Conservation (phyloP, 495 filamentous ascomycete genomes). For the Lentithecium fluviatile region DNA sequence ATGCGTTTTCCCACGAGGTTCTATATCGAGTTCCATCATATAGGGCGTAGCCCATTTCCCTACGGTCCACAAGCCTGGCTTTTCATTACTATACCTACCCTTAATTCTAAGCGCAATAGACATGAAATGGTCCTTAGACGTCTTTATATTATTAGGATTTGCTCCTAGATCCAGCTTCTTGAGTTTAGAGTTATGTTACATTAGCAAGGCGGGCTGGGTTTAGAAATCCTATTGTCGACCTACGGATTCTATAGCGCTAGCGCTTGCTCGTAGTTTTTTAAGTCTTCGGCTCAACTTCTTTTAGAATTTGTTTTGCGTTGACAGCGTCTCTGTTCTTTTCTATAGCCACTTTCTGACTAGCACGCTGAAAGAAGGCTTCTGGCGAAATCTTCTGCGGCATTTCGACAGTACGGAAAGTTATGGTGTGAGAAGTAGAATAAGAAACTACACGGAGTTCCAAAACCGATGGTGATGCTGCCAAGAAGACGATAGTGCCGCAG, state of each 20-base stretch:
- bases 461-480: not conserved
- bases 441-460: conserved; percentile 2
- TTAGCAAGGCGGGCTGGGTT: conserved; percentile 1
- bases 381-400: conserved; percentile 14
- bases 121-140: conserved; percentile 6
- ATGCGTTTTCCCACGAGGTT: too few species aligned
- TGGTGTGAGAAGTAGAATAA: conserved; percentile 9
- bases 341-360: conserved; percentile 1
- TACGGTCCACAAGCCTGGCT: conserved; percentile 11
- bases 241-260: conserved; percentile 5
- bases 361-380: conserved; percentile 6
- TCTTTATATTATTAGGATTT: conserved; percentile 7
- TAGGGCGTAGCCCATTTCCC: too few species aligned
- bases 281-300: conserved; percentile 1
- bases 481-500: not conserved
- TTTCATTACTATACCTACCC: conserved; percentile 7
- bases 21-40: too few species aligned
- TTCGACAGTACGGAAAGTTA: not conserved
- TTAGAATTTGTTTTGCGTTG: conserved; percentile 1
- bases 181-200: conserved; percentile 9
- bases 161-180: conserved; percentile 11
- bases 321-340: conserved; percentile 1
- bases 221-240: conserved; percentile 2
- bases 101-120: conserved; percentile 10
- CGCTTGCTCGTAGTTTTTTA: not conserved